Base-by-base conservation (phyloP, 768 basidiomycete genomes). In the Candolleomyces efflorescens region DNA sequence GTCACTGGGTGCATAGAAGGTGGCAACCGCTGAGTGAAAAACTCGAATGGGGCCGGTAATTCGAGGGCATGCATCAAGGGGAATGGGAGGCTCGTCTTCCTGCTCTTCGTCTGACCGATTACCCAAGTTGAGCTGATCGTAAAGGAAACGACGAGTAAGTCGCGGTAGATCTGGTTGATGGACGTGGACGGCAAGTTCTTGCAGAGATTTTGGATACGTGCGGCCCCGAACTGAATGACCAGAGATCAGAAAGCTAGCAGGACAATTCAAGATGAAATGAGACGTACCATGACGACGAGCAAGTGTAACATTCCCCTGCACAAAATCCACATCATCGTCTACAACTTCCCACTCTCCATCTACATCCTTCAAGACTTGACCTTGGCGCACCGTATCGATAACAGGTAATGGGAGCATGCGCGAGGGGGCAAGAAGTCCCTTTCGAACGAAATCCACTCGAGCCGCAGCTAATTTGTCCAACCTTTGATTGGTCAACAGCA, bases 401-500 rank as follows among this genome's bases (percentile, higher is more conserved):
- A 38, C 36, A 5, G 51, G 15, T 6, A 53, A 13, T 13, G 51
- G 51, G 15, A 39, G 11, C 32, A 38, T 39, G 2, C 32, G 32
- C 12, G 15, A 17, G 5, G 51, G 51, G 20, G 38, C 20, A 11
- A 57, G 32, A 62, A 70, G 62, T 5, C 63, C 61, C 18, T 59
- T 56, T 3, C 45, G 39, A 2, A 24, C 47, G 27, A 67, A 67
- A 18, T 65, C 54, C 2, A 45, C 55, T 7, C 59, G 57, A 1
- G 64, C 58, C 3, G 66, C 68, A 1, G 60, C 59, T 0, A 77
- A 58, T 55, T 75, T 73, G 54, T 72, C 69, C 0, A 69, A 53
- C 20, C 63, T 51, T 18, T 66, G 66, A 52, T 70, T 73, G 2
- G 68, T 72, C 7, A 67, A 48, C 5, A 77, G 64, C 72, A 76